A percentile compares a stretch with the other conserved stretches of the same genome.
phyloP scores from a whole-genome alignment of 139 green algal species.

The Coccomyxa sp. region DNA sequence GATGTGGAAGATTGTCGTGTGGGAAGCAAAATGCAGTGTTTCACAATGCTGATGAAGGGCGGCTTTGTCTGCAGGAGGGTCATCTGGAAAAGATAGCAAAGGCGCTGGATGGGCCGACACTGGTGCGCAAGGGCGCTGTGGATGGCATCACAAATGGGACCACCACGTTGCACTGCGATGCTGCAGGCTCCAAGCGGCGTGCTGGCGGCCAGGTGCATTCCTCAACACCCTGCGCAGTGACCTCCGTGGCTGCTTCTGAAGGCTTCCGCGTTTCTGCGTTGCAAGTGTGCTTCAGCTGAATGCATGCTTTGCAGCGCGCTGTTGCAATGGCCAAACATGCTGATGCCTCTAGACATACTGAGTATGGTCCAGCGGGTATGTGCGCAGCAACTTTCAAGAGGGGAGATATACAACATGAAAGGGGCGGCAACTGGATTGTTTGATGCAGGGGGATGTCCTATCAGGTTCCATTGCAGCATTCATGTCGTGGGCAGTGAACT shows the following conservation, averaged over 20 bases:
- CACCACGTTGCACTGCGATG: constrained; percentile 6
- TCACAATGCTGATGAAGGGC: no score
- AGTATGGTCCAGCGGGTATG: no score
- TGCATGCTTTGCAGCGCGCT: neutral
- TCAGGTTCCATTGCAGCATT: constrained; percentile 50
- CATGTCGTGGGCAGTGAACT: constrained; percentile 36
- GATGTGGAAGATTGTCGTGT: no score
- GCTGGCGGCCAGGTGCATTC: constrained; percentile 54
- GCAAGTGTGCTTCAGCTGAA: neutral
- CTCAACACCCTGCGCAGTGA: no score
- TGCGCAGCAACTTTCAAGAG: no score
- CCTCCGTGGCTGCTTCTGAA: neutral
- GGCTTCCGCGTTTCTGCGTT: neutral
- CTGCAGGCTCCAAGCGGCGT: constrained; percentile 41
- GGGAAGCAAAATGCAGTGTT: no score
- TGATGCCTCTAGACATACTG: neutral
- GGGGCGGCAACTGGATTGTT: no score
- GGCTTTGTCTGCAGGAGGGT: neutral
- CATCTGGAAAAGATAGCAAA: constrained; percentile 4
- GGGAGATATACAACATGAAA: no score
- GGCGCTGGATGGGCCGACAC: constrained; percentile 33
- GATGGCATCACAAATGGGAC: constrained; percentile 31
- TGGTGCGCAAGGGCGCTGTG: constrained; percentile 42
- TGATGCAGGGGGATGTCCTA: constrained; percentile 52
- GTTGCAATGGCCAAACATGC: neutral